Evolutionary conservation across 176 grass and related monocot genomes (phyloP).

Genomic region (Aegilops longissima): DNA sequence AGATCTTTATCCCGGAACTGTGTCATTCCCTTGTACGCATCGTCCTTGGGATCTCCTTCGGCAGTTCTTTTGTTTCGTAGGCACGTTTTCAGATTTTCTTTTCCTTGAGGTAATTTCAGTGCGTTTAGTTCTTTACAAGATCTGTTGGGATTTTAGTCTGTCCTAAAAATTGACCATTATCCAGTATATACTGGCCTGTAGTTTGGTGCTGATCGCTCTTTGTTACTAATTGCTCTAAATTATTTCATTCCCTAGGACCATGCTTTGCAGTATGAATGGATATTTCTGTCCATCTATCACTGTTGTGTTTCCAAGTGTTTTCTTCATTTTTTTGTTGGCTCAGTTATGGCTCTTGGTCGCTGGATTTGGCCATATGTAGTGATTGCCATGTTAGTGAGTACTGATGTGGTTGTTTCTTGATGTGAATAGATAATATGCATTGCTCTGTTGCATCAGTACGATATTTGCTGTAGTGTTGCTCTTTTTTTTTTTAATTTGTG

Average conservation of each 20-base stretch:
- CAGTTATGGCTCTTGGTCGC: not conserved
- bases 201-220: not conserved
- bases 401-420: not conserved
- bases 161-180: not conserved
- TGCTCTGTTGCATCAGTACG: not conserved
- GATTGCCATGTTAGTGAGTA: not conserved
- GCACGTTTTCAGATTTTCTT: not conserved
- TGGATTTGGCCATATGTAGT: not conserved
- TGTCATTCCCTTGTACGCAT: not conserved
- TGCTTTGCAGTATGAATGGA: not conserved
- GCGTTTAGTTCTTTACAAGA: not conserved
- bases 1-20: not conserved
- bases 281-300: not conserved
- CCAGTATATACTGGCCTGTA: not conserved
- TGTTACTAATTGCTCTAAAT: not conserved
- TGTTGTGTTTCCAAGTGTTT: not conserved
- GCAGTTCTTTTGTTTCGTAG: not conserved
- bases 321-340: not conserved
- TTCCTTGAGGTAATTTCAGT: not conserved
- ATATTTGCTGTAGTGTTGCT: not conserved
- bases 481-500: not conserved
- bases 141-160: not conserved
- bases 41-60: not conserved
- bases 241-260: not conserved
- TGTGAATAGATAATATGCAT: not conserved